Evolutionary conservation across 2,329 filamentous ascomycete genomes (phyloP).

Genomic region (Fusarium bactridioides): DNA sequence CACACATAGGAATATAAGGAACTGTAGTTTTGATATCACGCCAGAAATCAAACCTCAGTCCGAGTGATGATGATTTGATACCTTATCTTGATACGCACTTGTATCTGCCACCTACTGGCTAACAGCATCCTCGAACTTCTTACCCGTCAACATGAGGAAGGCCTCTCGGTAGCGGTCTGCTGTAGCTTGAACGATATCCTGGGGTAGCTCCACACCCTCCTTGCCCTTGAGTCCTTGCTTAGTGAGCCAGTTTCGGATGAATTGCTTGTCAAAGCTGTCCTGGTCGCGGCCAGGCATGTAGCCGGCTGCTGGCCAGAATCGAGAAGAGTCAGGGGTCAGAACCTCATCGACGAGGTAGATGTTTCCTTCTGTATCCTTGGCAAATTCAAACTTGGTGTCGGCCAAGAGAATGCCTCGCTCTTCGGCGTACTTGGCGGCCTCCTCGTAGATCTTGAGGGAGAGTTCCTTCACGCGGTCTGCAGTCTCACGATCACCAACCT

Average conservation of each 20-base stretch:
- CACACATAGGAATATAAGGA: not conserved
- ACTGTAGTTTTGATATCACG: not conserved
- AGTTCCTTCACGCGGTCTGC: constrained; percentile 40
- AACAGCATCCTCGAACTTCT: constrained; percentile 49
- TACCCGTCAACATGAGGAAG: constrained; percentile 71
- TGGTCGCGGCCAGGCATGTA: constrained; percentile 71
- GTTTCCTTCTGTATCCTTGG: constrained; percentile 40
- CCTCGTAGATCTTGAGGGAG: constrained; percentile 40
- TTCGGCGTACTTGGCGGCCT: constrained; percentile 36
- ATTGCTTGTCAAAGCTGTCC: constrained; percentile 88
- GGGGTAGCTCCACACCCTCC: constrained; percentile 64
- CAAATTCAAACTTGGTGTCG: constrained; percentile 42
- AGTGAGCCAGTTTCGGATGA: constrained; percentile 82
- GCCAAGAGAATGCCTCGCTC: constrained; percentile 37
- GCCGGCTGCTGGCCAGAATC: constrained; percentile 81
- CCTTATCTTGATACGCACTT: not conserved
- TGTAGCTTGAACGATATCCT: constrained; percentile 76
- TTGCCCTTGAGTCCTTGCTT: constrained; percentile 63
- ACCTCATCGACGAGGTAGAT: constrained; percentile 41
- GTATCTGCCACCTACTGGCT: constrained; percentile 13
- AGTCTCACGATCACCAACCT: constrained; percentile 44
- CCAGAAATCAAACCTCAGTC: constrained; percentile 26
- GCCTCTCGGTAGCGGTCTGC: constrained; percentile 76
- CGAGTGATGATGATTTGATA: constrained; percentile 2
- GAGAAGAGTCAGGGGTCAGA: constrained; percentile 66